Conservation (phyloP, 768 basidiomycete species). For the Termitomyces titanicus region DNA sequence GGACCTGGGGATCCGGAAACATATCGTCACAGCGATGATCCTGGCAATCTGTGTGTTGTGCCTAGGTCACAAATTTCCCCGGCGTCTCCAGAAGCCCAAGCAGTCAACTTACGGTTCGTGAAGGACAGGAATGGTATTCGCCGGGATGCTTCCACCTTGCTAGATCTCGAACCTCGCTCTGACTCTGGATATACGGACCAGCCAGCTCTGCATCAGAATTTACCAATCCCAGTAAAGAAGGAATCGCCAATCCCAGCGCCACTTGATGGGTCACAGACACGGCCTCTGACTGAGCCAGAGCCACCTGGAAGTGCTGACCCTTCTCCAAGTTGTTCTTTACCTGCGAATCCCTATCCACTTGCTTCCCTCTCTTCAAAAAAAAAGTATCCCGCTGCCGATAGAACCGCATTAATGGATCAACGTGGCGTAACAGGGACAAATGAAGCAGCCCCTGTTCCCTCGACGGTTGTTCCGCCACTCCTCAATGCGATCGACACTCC, state of each 20-base stretch:
- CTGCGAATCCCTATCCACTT: neutral
- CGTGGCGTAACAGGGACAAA: neutral
- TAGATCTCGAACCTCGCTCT: slow-evolving; percentile 5
- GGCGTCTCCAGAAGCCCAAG: slow-evolving; percentile 24
- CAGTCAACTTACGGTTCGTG: slow-evolving; percentile 23
- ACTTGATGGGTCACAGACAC: neutral
- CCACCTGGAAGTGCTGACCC: neutral
- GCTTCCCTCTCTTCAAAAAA: neutral
- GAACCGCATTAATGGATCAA: neutral
- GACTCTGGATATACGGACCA: neutral
- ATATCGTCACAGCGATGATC: slow-evolving; percentile 21
- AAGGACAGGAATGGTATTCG: slow-evolving; percentile 16
- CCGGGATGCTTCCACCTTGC: slow-evolving; percentile 6
- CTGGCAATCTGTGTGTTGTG: slow-evolving; percentile 23
- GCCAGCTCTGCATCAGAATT: neutral
- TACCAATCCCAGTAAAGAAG: neutral
- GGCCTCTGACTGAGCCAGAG: neutral
- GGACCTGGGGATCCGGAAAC: slow-evolving; percentile 14
- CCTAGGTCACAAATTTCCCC: slow-evolving; percentile 13
- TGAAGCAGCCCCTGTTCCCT: neutral
- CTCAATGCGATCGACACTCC: neutral
- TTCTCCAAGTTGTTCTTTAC: neutral
- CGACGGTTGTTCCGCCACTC: neutral
- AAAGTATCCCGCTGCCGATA: neutral
- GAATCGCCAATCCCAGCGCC: neutral